These are phyloP conservation scores for Phytophthora hibernalis DNA, from an alignment of 352 stramenopile species.

Conservation along the genomic window DNA sequence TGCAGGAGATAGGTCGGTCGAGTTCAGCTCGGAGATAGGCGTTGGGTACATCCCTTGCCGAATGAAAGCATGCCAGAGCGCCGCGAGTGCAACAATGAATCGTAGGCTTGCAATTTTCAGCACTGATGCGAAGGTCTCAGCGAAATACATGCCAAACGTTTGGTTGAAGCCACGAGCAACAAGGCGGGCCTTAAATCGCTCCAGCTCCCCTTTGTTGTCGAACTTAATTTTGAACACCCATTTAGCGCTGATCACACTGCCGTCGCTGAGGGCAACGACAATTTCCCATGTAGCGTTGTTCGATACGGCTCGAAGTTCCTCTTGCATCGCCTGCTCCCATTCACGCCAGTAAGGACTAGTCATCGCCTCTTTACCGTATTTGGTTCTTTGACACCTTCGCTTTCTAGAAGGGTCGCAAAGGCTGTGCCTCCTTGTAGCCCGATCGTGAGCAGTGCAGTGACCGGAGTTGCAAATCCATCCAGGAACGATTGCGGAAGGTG, in stretches of 20 bases:
- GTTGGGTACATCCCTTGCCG: conserved; percentile 17
- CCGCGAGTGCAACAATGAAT: background rate
- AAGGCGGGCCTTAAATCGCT: conserved; percentile 10
- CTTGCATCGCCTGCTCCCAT: conserved; percentile 3
- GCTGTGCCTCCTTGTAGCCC: background rate
- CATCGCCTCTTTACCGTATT: background rate
- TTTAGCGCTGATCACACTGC: background rate
- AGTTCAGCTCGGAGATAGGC: conserved; percentile 1
- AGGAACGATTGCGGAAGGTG: conserved; percentile 3
- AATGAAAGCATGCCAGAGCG: background rate
- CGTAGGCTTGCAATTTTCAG: background rate
- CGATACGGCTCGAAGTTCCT: background rate
- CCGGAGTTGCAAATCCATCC: background rate
- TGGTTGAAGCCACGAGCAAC: conserved; percentile 11
- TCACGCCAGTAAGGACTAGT: background rate
- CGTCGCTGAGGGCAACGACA: background rate
- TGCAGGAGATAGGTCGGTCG: conserved; percentile 2
- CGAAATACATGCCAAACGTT: background rate
- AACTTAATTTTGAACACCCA: conserved; percentile 6
- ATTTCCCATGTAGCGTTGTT: background rate
- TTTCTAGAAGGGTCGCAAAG: background rate
- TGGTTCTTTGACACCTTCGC: background rate
- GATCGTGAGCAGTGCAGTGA: background rate
- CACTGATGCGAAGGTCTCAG: conserved; percentile 5
- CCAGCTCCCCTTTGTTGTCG: conserved; percentile 1